Base-by-base conservation (phyloP, 805 yeast genomes). In the Ogataea angusta region DNA sequence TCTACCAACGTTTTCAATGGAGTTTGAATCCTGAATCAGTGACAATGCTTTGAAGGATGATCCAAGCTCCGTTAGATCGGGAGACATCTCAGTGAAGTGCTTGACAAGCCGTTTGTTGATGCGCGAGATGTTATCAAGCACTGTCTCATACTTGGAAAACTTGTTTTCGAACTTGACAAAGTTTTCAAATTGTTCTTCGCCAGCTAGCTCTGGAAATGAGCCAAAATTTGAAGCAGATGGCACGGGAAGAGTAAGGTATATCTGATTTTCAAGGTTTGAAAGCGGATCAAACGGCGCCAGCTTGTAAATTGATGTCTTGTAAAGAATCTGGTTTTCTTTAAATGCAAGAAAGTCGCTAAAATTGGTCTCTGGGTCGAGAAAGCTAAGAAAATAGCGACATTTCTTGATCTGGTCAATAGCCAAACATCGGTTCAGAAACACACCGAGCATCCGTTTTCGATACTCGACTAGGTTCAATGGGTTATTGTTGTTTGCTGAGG, bases 1-100 rank as follows among this genome's bases (percentile, higher is more conserved):
- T 54, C 85, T 89, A 1, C 98, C 97, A 21, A 88, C 76, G 47
- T 80, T 78, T 57, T 93, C 98, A 45, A 87, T 72, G 2, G 48
- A 50, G 34, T 53, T 52, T 4, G 67, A 63, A 41, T 63, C 64
- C 37, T 65, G 64, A 8, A 80, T 69, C 3, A 78, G 56, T 1
- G 93, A 76, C 37, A 80, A 64, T 2, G 76, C 61, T 47, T 76
- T 77, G 52, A 75, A 69, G 5, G 65, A 59, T 1, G 74, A 65
- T 1, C 80, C 80, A n/a, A 76, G 56, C 34, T 76, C 81, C 1
- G 73, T 66, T 48, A 73, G 67, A 37, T 76, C 80, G 17, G 57
- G 62, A 3, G 77, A 63, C 17, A 74, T 43, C 1, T 78, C 80
- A 5, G 66, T 57, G 38, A 68, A 69, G 50, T 65, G 70, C 26